These are phyloP conservation scores for Flagelloscypha sp. DNA, from an alignment of 768 basidiomycete species.

Conservation along the genomic window DNA sequence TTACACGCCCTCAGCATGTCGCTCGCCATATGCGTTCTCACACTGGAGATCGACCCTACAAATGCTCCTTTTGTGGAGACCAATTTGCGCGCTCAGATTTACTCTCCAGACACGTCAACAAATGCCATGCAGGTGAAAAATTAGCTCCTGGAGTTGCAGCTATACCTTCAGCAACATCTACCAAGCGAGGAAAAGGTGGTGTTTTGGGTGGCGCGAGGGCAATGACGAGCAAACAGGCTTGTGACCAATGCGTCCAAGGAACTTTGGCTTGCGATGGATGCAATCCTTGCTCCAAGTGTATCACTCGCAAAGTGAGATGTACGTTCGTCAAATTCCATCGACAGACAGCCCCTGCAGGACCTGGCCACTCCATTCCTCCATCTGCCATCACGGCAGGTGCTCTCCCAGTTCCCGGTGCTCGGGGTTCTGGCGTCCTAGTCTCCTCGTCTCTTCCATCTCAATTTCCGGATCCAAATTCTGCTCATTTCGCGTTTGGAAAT, in stretches of 20 bases:
- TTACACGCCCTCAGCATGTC: slow-evolving; percentile 85
- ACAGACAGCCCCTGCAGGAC: slow-evolving; percentile 71
- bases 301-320: slow-evolving; percentile 61
- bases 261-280: slow-evolving; percentile 71
- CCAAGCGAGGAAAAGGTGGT: slow-evolving; percentile 53
- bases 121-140: slow-evolving; percentile 79
- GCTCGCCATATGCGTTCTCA: slow-evolving; percentile 88
- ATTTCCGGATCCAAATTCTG: neutral
- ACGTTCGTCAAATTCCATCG: slow-evolving; percentile 80
- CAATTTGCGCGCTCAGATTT: slow-evolving; percentile 86
- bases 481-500: neutral
- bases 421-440: neutral
- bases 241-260: slow-evolving; percentile 76
- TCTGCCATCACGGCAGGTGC: too few relatives aligned
- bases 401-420: slow-evolving; percentile 1
- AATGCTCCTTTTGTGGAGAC: slow-evolving; percentile 81
- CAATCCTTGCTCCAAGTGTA: slow-evolving; percentile 77
- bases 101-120: slow-evolving; percentile 79
- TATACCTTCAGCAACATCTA: slow-evolving; percentile 24
- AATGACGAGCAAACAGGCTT: slow-evolving; percentile 74
- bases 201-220: slow-evolving; percentile 60
- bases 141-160: slow-evolving; percentile 18
- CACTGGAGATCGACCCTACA: slow-evolving; percentile 85
- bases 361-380: slow-evolving; percentile 48
- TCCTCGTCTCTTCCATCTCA: neutral